phyloP scores from a whole-genome alignment of 768 basidiomycete species.

The Suillus paluster region DNA sequence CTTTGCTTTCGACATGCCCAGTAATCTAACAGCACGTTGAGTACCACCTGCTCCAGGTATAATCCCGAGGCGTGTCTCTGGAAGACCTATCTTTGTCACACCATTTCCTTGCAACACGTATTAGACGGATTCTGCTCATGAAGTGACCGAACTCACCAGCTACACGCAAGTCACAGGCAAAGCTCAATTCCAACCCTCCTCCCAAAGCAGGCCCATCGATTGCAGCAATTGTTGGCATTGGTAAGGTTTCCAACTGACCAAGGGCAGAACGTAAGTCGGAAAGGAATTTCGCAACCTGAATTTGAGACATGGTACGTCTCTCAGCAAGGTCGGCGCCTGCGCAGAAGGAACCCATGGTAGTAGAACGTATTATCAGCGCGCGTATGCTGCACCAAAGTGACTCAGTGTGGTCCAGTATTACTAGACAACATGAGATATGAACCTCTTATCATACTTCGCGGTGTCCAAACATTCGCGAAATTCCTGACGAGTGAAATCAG shows the following conservation, averaged over 20 bases:
- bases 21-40: slow-evolving; percentile 75
- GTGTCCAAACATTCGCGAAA: slow-evolving; percentile 69
- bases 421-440: slow-evolving; percentile 16
- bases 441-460: slow-evolving; percentile 72
- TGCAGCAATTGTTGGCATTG: slow-evolving; percentile 89
- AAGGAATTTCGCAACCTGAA: slow-evolving; percentile 80
- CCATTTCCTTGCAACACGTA: slow-evolving; percentile 47
- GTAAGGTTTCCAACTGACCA: slow-evolving; percentile 75
- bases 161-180: slow-evolving; percentile 90
- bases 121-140: neutral
- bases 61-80: slow-evolving; percentile 79
- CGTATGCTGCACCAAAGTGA: slow-evolving; percentile 54
- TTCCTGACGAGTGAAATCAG: slow-evolving; percentile 51
- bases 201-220: slow-evolving; percentile 94
- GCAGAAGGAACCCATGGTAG: slow-evolving; percentile 81
- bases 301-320: slow-evolving; percentile 77
- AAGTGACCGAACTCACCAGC: slow-evolving; percentile 59
- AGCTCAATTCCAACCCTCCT: slow-evolving; percentile 86
- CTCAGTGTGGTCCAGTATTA: neutral
- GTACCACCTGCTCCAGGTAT: slow-evolving; percentile 94
- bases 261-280: slow-evolving; percentile 72
- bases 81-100: slow-evolving; percentile 87
- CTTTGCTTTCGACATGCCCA: slow-evolving; percentile 83
- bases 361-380: slow-evolving; percentile 82
- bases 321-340: slow-evolving; percentile 91